Evolutionary conservation across 1,284 basidiomycete genomes (phyloP).

Genomic region (Coriolopsis trogii): DNA sequence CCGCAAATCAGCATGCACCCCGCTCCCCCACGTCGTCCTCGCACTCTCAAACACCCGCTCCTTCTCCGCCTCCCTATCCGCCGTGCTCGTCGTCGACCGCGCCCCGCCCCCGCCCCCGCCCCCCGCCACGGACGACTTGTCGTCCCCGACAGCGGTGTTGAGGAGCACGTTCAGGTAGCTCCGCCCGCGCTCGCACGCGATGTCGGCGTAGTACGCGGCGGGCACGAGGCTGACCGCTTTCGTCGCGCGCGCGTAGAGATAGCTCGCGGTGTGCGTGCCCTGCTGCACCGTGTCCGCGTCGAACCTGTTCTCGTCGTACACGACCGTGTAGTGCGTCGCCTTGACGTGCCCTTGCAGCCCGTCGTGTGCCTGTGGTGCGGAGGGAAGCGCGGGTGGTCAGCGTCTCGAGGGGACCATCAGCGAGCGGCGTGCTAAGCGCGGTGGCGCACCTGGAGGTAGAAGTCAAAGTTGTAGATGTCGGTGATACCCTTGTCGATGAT

Average conservation of each 20-base stretch:
- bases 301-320: slow-evolving; percentile 72
- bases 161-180: slow-evolving; percentile 72
- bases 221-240: slow-evolving; percentile 78
- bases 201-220: slow-evolving; percentile 75
- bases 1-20: slow-evolving; percentile 59
- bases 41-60: slow-evolving; percentile 55
- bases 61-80: slow-evolving; percentile 41
- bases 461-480: slow-evolving; percentile 73
- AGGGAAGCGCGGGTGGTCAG: background rate
- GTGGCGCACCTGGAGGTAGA: slow-evolving; percentile 62
- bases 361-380: slow-evolving; percentile 51
- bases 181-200: slow-evolving; percentile 75
- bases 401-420: background rate
- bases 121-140: slow-evolving; percentile 28
- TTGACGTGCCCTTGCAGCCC: slow-evolving; percentile 69
- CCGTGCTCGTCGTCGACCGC: slow-evolving; percentile 22
- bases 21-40: slow-evolving; percentile 58
- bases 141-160: slow-evolving; percentile 43
- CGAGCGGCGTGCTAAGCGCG: background rate
- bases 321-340: slow-evolving; percentile 73
- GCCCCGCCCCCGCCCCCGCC: no score
- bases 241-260: slow-evolving; percentile 76
- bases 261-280: slow-evolving; percentile 63
- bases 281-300: slow-evolving; percentile 69
- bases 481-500: slow-evolving; percentile 77